Evolutionary conservation across 176 grass and related monocot species (phyloP).

Genomic region (Oryza longistaminata): DNA sequence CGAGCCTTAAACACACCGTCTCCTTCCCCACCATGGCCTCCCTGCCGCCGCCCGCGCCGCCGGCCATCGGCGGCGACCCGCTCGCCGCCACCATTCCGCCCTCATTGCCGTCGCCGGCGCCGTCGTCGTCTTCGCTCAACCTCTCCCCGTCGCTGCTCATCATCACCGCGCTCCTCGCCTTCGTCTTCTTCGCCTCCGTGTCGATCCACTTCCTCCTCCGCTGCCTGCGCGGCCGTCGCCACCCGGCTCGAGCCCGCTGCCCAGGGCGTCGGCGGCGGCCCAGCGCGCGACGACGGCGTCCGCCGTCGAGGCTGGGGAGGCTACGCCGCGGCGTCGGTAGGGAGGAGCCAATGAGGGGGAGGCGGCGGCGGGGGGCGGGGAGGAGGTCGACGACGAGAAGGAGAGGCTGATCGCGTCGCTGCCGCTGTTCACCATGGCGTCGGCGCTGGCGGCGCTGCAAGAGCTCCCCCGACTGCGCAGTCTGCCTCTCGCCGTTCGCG

Average conservation of each 20-base stretch:
- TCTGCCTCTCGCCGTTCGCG: conserved; percentile 77
- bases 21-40: conserved; percentile 32
- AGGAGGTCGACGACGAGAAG: conserved; percentile 52
- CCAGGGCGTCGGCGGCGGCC: not conserved
- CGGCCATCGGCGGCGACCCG: conserved; percentile 44
- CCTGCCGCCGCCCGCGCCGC: conserved; percentile 37
- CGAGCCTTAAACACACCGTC: conserved; percentile 34
- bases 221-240: conserved; percentile 43
- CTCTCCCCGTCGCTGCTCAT: conserved; percentile 73
- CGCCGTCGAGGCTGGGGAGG: not conserved
- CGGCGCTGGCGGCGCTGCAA: conserved; percentile 71
- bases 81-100: conserved; percentile 48
- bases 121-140: conserved; percentile 45
- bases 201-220: conserved; percentile 88
- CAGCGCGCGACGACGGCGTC: conserved; percentile 3
- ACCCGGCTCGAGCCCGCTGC: conserved; percentile 24
- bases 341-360: not conserved
- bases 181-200: conserved; percentile 67
- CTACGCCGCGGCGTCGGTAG: not conserved
- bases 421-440: conserved; percentile 84
- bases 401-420: conserved; percentile 71
- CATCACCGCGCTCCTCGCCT: conserved; percentile 62
- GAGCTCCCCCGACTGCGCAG: conserved; percentile 86
- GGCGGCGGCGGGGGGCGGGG: not conserved
- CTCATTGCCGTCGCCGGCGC: conserved; percentile 32